phyloP scores from a whole-genome alignment of 768 basidiomycete species.

The Kwoniella sp. region DNA sequence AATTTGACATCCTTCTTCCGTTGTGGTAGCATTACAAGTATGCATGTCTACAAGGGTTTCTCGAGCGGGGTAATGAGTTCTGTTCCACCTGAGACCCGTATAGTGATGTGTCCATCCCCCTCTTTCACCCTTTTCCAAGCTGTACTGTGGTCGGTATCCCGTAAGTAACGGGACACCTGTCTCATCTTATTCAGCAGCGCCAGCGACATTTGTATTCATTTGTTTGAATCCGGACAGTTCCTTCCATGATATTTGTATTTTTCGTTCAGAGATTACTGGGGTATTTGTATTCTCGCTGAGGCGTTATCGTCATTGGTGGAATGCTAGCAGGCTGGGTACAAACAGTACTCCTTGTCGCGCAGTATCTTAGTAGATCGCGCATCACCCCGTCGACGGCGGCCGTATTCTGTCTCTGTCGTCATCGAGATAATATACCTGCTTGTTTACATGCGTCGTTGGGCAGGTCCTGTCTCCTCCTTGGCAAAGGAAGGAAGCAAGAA shows the following conservation, averaged over 20 bases:
- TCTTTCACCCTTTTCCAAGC: background rate
- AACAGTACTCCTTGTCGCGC: too few species aligned
- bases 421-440: background rate
- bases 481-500: too few species aligned
- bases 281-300: too few species aligned
- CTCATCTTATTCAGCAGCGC: background rate
- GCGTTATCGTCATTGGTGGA: background rate
- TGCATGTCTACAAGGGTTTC: background rate
- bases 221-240: too few species aligned
- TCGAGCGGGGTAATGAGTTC: background rate
- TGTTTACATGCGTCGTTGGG: background rate
- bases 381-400: too few species aligned
- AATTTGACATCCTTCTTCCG: background rate
- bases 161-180: conserved; percentile 3
- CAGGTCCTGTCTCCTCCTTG: background rate
- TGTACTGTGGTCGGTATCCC: background rate
- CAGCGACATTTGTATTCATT: background rate
- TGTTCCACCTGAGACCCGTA: background rate
- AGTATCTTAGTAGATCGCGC: too few species aligned
- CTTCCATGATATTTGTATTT: background rate
- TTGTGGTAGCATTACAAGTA: too few species aligned
- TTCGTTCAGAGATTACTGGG: background rate
- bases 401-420: too few species aligned
- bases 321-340: too few species aligned
- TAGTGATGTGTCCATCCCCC: background rate